These are phyloP conservation scores for button mushroom (Agaricus bisporus) DNA, from an alignment of 768 basidiomycete species.

Conservation along the genomic window DNA sequence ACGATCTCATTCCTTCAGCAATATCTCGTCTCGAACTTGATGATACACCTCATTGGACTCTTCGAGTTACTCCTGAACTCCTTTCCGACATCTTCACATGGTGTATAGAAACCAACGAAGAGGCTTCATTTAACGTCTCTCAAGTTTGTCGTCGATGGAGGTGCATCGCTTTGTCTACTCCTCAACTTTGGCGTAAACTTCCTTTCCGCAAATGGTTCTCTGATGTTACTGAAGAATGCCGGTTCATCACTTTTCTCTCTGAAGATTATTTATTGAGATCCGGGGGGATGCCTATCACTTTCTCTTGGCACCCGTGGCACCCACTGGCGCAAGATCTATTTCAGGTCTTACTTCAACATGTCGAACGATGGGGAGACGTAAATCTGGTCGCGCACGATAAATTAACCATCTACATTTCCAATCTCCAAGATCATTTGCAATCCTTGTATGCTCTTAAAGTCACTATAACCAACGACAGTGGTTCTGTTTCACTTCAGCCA, in stretches of 20 bases:
- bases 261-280: not conserved
- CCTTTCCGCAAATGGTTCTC: not conserved
- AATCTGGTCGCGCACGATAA: not conserved
- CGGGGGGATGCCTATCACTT: not conserved
- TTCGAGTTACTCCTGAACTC: not conserved
- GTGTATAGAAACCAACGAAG: not conserved
- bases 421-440: not conserved
- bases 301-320: not conserved
- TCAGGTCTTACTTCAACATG: not conserved
- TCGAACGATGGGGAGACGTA: conserved; percentile 1
- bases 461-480: not conserved
- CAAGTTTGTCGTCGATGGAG: conserved; percentile 40
- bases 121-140: conserved; percentile 18
- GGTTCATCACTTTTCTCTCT: not conserved
- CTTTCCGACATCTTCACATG: not conserved
- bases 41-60: conserved; percentile 1
- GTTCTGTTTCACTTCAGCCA: too few species aligned
- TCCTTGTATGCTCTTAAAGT: not conserved
- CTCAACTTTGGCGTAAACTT: conserved; percentile 35
- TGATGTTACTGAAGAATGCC: not conserved
- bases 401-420: not conserved
- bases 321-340: not conserved
- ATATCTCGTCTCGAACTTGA: too few species aligned
- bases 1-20: too few species aligned
- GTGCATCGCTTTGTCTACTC: conserved; percentile 25